phyloP scores from a whole-genome alignment of 768 basidiomycete species.

The Tylopilus sp. region DNA sequence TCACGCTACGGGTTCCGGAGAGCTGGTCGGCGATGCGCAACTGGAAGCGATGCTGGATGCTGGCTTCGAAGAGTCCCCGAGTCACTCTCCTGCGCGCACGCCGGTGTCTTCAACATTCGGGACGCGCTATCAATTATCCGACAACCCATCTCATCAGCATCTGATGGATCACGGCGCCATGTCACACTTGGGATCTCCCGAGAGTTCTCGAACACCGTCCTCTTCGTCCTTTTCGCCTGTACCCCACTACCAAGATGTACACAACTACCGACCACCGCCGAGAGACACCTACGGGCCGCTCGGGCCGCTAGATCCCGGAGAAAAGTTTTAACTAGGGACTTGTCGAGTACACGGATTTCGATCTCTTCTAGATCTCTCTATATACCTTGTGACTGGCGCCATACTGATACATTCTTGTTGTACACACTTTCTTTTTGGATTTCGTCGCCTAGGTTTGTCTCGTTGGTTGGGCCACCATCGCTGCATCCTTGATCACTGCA shows the following conservation, averaged over 20 bases:
- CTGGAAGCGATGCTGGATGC: conserved; percentile 90
- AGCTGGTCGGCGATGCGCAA: conserved; percentile 64
- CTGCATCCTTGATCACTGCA: too few species aligned
- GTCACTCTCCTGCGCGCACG: conserved; percentile 43
- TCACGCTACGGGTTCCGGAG: conserved; percentile 32
- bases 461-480: too few species aligned
- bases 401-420: too few species aligned
- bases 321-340: conserved; percentile 42
- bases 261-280: conserved; percentile 37
- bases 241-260: conserved; percentile 24
- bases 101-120: conserved; percentile 33
- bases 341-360: conserved; percentile 25
- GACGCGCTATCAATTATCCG: conserved; percentile 62
- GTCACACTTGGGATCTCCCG: conserved; percentile 44
- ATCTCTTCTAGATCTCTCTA: conserved; percentile 12
- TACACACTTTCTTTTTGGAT: too few species aligned
- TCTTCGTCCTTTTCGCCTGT: conserved; percentile 33
- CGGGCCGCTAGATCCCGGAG: conserved; percentile 60
- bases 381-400: too few species aligned
- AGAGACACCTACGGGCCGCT: conserved; percentile 45
- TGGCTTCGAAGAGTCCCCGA: conserved; percentile 73
- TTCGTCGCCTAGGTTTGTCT: too few species aligned
- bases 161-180: conserved; percentile 51
- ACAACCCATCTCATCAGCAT: conserved; percentile 41
- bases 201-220: conserved; percentile 23